These are phyloP conservation scores for Meyerozyma guilliermondii DNA, from an alignment of 1,139 yeast genomes.

Conservation along the genomic window DNA sequence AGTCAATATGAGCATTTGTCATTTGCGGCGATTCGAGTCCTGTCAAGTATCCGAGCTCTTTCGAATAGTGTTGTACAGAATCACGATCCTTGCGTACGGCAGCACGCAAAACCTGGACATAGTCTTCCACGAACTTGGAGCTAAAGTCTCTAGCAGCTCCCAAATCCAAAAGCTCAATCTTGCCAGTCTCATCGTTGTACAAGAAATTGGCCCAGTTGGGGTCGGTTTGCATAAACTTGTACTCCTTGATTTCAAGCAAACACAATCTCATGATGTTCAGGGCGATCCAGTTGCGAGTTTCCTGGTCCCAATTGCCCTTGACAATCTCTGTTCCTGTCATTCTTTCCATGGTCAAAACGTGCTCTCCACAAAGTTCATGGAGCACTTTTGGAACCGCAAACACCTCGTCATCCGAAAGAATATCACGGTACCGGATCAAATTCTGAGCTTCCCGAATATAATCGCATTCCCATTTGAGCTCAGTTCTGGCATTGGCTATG, in stretches of 20 bases:
- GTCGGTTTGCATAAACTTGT: conserved; percentile 95
- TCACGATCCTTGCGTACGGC: conserved; percentile 69
- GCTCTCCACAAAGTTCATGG: conserved; percentile 73
- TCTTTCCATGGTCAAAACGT: conserved; percentile 84
- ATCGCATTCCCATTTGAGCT: conserved; percentile 97
- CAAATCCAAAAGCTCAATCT: conserved; percentile 84
- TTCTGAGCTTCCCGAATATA: conserved; percentile 86
- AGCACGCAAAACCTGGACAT: conserved; percentile 69
- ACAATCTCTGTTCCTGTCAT: conserved; percentile 82
- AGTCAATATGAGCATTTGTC: conserved; percentile 90
- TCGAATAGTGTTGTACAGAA: conserved; percentile 60
- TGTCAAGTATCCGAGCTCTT: conserved; percentile 80
- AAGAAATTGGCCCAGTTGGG: conserved; percentile 99
- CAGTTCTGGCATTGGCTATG: conserved; percentile 87
- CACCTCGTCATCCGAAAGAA: conserved; percentile 59
- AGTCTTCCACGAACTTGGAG: conserved; percentile 61
- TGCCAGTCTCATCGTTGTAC: conserved; percentile 58
- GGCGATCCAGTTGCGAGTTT: conserved; percentile 75
- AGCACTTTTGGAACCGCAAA: conserved; percentile 81
- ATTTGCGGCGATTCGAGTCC: conserved; percentile 84
- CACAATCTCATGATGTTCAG: conserved; percentile 84
- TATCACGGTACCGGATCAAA: conserved; percentile 60
- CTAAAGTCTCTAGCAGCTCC: conserved; percentile 89
- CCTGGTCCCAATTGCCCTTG: conserved; percentile 73
- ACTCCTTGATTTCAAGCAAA: conserved; percentile 75